Percentiles rank a stretch among this genome's conserved stretches.
phyloP scores from a whole-genome alignment of 2,329 filamentous ascomycete genomes.

The Lasiodiplodia citricola region DNA sequence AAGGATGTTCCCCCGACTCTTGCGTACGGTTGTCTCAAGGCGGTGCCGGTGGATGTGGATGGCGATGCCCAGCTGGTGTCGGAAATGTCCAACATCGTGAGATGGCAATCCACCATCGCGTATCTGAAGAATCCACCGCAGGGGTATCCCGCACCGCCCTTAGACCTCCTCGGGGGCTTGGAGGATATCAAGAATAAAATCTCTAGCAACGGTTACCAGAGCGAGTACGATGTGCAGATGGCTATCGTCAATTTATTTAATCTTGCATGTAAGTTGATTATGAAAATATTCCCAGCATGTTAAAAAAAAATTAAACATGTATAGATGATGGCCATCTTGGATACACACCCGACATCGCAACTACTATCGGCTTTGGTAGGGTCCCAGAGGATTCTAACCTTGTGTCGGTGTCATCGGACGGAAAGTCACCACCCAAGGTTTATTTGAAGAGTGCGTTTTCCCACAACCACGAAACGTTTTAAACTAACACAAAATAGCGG shows the following conservation, averaged over 20 bases:
- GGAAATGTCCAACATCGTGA: slow-evolving; percentile 41
- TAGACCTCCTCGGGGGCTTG: slow-evolving; percentile 47
- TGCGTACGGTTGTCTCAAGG: slow-evolving; percentile 41
- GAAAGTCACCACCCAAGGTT: slow-evolving; percentile 43
- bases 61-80: slow-evolving; percentile 41
- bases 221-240: slow-evolving; percentile 49
- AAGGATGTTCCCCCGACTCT: slow-evolving; percentile 42
- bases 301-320: neutral
- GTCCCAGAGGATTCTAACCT: slow-evolving; percentile 32
- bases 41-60: slow-evolving; percentile 44
- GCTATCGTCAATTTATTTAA: neutral
- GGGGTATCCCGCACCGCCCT: slow-evolving; percentile 43
- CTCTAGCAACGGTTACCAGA: slow-evolving; percentile 37
- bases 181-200: slow-evolving; percentile 42
- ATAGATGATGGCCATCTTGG: slow-evolving; percentile 5
- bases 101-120: slow-evolving; percentile 48
- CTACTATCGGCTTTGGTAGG: neutral
- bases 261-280: slow-evolving; percentile 27
- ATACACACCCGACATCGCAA: neutral
- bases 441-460: slow-evolving; percentile 33
- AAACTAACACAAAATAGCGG: slow-evolving; percentile 28
- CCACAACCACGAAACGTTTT: too few relatives aligned
- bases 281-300: neutral
- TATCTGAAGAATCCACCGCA: slow-evolving; percentile 47
- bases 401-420: slow-evolving; percentile 44